Evolutionary conservation across 768 basidiomycete species (phyloP).

Genomic region (Pleurotus tuber-regium): DNA sequence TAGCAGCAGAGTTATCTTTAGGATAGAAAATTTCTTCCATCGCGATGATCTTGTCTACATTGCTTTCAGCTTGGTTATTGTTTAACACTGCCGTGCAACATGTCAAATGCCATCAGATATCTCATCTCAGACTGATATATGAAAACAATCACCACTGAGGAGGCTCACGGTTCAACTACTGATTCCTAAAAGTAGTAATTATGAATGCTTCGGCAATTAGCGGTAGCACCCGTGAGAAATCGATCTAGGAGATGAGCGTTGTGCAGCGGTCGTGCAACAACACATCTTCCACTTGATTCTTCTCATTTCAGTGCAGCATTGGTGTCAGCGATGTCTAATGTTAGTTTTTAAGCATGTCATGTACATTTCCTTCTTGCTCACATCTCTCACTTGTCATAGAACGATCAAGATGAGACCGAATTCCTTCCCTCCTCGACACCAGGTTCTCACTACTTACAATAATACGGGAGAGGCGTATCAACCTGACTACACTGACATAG

Average conservation of each 20-base stretch:
- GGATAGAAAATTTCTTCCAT: no score
- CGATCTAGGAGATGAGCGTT: conserved; percentile 40
- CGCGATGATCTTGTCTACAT: no score
- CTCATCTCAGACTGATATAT: no score
- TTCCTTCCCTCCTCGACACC: conserved; percentile 66
- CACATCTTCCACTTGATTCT: conserved; percentile 18
- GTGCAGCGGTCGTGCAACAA: conserved; percentile 16
- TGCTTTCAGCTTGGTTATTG: no score
- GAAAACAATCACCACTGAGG: no score
- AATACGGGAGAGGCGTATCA: conserved; percentile 1
- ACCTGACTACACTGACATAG: conserved; percentile 33
- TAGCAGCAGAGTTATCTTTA: no score
- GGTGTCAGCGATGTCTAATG: conserved; percentile 48
- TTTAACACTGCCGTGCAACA: no score
- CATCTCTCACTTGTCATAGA: conserved; percentile 31
- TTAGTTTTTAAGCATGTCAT: conserved; percentile 29
- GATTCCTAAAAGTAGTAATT: conserved; percentile 13
- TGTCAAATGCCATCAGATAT: no score
- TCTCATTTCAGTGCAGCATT: conserved; percentile 16
- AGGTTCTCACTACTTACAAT: conserved; percentile 37
- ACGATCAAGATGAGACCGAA: conserved; percentile 61
- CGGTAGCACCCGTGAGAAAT: conserved; percentile 68
- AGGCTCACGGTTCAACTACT: no score
- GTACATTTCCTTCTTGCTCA: not conserved
- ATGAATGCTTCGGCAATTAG: conserved; percentile 36